Evolutionary conservation across 768 basidiomycete genomes (phyloP), one percentile per base, ranked within the genome.

Genomic region (Lactarius hengduanensis): DNA sequence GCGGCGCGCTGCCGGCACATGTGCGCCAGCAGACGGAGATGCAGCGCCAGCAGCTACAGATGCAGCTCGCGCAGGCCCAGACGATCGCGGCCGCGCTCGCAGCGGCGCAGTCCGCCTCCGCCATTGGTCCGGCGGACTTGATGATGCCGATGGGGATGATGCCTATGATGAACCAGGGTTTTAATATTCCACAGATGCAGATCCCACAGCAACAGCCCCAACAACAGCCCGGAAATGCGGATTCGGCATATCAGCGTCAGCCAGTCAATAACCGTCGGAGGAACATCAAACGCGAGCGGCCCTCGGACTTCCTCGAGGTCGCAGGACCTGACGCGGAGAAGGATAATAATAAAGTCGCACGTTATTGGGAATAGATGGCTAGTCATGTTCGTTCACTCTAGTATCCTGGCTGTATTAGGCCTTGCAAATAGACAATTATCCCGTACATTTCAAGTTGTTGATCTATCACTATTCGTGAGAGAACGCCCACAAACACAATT

Each of bases 161-260:
- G 70, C 67, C 62, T 3, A 69, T 65, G 55, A 62, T 57, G 43
- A 70, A 66, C 16, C 68, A 63, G 22, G 68, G 71, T 9, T 64
- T 64, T 53, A 32, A 32, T 59, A 62, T 60, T 50, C 40, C 63
- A 63, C 71, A 59, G 62, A 59, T 63, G 68, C 68, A 53, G 65
- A 62, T n/a, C 38, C 62, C 62, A 1, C 61, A 47, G 28, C 69
- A 81, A 80, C 71, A 80, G 82, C 65, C 90, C 82, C 74, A 83
- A 68, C 88, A 91, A 72, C 88, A 90, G 74, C 82, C 83, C 36
- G 82, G 83, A 59, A 81, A 82, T 7, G 86, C 87, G 72, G 92
- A 94, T 68, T 93, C 91, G 7, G 89, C 92, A n/a, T 94, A 94
- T 74, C 92, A 94, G 74, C 82, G 92, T 41, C 73, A 92, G 58